These are phyloP conservation scores for Hibiscus mutabilis DNA, from an alignment of 345 rosid species.

Conservation along the genomic window DNA sequence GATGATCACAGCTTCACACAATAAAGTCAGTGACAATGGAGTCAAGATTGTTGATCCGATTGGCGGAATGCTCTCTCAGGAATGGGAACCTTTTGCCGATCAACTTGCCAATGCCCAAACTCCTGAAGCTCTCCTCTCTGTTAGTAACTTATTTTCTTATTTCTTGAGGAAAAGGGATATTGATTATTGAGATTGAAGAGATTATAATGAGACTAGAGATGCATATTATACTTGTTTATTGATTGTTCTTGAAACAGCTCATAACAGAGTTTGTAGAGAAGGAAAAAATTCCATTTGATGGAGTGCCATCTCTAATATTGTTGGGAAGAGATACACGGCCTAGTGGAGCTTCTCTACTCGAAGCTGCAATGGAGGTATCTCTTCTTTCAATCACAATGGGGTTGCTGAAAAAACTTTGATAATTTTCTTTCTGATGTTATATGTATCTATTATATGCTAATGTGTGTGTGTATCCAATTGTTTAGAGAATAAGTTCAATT, in stretches of 20 bases:
- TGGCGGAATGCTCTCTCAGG: slow-evolving; percentile 85
- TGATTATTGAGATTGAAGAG: too few species aligned
- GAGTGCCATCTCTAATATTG: slow-evolving; percentile 42
- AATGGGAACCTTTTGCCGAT: slow-evolving; percentile 93
- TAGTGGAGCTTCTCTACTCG: slow-evolving; percentile 81
- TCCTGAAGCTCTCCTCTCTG: slow-evolving; percentile 45
- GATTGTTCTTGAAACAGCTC: slow-evolving; percentile 29
- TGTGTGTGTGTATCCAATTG: background rate
- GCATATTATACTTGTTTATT: background rate
- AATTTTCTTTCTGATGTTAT: slow-evolving; percentile 11
- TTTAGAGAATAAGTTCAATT: slow-evolving; percentile 61
- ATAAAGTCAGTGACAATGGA: slow-evolving; percentile 76
- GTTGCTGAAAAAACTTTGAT: background rate
- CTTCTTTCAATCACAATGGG: background rate
- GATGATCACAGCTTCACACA: slow-evolving; percentile 97
- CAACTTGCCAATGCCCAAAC: slow-evolving; percentile 65
- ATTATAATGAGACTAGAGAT: background rate
- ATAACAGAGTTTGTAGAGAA: slow-evolving; percentile 53
- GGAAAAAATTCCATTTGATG: slow-evolving; percentile 50
- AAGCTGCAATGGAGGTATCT: slow-evolving; percentile 62
- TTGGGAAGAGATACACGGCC: slow-evolving; percentile 94
- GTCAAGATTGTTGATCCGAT: slow-evolving; percentile 77
- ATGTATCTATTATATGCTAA: background rate
- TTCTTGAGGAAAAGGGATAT: too few species aligned
- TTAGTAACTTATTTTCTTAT: slow-evolving; percentile 1